Percentiles rank a stretch among this genome's conserved stretches.
Evolutionary conservation across 345 rosid genomes (phyloP).

Genomic region (Dovyalis caffra): DNA sequence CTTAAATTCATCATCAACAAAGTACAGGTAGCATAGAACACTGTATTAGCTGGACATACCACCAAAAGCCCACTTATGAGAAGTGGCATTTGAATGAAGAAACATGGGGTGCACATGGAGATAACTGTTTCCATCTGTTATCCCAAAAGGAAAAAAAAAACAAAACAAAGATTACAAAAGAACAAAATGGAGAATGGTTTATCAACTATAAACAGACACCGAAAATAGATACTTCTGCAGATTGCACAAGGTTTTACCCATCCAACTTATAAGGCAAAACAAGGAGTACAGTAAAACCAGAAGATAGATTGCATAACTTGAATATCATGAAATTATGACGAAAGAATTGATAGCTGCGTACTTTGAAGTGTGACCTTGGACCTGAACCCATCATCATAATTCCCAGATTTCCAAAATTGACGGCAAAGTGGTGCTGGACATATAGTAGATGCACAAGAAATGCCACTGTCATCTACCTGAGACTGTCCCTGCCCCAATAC

Average conservation of each 20-base stretch:
- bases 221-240: neutral
- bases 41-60: slow-evolving; percentile 46
- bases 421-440: slow-evolving; percentile 76
- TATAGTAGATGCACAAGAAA: slow-evolving; percentile 52
- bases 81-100: slow-evolving; percentile 96
- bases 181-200: neutral
- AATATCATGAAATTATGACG: too few relatives aligned
- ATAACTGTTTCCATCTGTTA: slow-evolving; percentile 58
- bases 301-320: too few relatives aligned
- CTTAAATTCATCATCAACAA: neutral
- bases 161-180: too few relatives aligned
- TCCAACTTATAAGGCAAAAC: too few relatives aligned
- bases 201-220: neutral
- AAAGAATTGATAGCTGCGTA: slow-evolving; percentile 31
- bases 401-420: slow-evolving; percentile 96
- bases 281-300: too few relatives aligned
- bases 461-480: slow-evolving; percentile 62
- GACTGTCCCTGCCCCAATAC: slow-evolving; percentile 69
- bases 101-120: slow-evolving; percentile 90
- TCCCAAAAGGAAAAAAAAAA: slow-evolving; percentile 1
- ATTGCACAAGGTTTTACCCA: too few relatives aligned
- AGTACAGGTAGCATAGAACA: neutral
- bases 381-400: slow-evolving; percentile 44
- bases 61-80: slow-evolving; percentile 95
- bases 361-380: slow-evolving; percentile 58